Evolutionary conservation across 768 basidiomycete species (phyloP), one percentile per base, ranked within the genome.

Genomic region (Rossbeevera mucosa): DNA sequence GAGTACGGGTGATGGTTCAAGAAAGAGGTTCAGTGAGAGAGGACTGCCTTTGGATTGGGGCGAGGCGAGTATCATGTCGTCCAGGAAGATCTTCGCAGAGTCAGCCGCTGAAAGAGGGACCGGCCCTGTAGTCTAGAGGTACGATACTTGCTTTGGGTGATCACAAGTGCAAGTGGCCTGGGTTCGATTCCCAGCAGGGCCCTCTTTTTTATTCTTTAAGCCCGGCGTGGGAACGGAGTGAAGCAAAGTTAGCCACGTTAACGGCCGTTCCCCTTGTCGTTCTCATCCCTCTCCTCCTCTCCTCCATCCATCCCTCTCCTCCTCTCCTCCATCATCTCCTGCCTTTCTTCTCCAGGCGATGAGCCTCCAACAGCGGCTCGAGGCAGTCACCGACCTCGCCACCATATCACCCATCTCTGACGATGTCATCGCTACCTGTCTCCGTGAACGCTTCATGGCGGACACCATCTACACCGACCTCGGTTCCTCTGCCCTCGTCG

Each of bases 381-480:
- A 88, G 75, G 79, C 77, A 53, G 77, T 82, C 54, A 76, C 74
- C 14, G 86, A 92, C 80, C 82, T 93, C 65, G 71, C 85, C 21
- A 70, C 73, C 41, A 78, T 92, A 50, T 74, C 83, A 2, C 71
- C 83, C 30, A 68, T 88, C 56, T 84, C 86, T 12, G 91, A 94
- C 75, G 91, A 94, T 67, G 77, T 85, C 66, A 82, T 94, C 67
- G 88, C 91, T 53, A 80, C 88, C 55, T 87, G 87, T 60, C 79
- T 94, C 55, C 85, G 91, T 28, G 91, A 93, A 65, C 80, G 91
- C 14, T 93, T 93, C 71, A 85, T 91, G 80, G 72, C 82, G 2
- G 91, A 93, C 74, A 78, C 73, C 58, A 85, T 91, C 59, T 93
- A 93, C 73, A 91, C 91, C 44, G 73, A 61, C 60, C 64, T 92